Evolutionary conservation across 108 stramenopile species (phyloP).

Genomic region (Nannochloropsis granulata): DNA sequence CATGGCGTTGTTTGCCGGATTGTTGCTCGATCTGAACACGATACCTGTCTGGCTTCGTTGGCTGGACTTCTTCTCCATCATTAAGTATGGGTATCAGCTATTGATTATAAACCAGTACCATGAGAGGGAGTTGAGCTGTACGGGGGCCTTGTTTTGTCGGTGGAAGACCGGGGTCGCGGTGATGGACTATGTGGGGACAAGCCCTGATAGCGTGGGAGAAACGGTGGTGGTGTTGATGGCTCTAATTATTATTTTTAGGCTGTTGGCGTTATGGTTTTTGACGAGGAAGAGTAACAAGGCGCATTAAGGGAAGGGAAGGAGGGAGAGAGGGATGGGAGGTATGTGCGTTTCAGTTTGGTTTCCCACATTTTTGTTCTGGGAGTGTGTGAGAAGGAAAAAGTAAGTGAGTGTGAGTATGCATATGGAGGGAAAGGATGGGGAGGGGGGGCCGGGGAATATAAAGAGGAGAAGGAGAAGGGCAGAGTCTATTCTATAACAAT

Average conservation of each 20-base stretch:
- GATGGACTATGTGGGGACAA: background rate
- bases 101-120: background rate
- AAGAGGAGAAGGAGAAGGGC: too few species aligned
- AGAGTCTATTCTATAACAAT: too few species aligned
- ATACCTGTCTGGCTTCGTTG: background rate
- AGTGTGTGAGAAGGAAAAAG: too few species aligned
- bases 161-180: background rate
- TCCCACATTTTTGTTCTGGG: too few species aligned
- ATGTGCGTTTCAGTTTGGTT: too few species aligned
- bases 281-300: background rate
- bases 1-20: background rate
- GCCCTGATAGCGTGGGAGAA: background rate
- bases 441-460: too few species aligned
- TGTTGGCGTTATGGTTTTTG: background rate
- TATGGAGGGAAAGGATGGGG: too few species aligned
- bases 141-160: background rate
- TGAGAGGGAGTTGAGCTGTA: background rate
- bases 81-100: background rate
- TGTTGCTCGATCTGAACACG: background rate
- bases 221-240: background rate
- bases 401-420: too few species aligned
- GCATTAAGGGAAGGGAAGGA: background rate
- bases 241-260: background rate
- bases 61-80: background rate
- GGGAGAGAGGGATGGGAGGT: background rate